Percentiles rank a stretch among this genome's conserved stretches.
These are phyloP conservation scores for Leccinum arenicola DNA, from an alignment of 768 basidiomycete species.

Conservation along the genomic window DNA sequence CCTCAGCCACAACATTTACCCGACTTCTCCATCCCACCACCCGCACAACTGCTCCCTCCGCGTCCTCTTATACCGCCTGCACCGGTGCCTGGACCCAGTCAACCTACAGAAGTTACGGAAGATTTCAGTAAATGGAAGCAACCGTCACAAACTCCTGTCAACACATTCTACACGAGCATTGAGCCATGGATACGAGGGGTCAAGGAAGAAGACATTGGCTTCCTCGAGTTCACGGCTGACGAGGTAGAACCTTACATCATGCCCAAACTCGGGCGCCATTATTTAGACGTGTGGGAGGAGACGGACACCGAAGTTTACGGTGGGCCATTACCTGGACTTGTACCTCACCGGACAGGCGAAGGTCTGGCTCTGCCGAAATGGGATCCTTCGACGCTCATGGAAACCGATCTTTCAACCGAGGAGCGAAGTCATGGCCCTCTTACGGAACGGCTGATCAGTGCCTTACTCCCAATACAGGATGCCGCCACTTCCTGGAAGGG, in stretches of 20 bases:
- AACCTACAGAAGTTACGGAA: conserved; percentile 77
- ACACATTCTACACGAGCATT: conserved; percentile 83
- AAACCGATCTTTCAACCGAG: conserved; percentile 66
- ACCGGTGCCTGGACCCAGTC: conserved; percentile 79
- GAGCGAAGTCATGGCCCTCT: conserved; percentile 83
- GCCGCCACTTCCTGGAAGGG: conserved; percentile 61
- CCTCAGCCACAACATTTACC: conserved; percentile 39
- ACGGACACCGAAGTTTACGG: conserved; percentile 65
- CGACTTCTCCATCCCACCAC: conserved; percentile 59
- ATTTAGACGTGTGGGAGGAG: conserved; percentile 91
- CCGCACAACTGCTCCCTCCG: conserved; percentile 48
- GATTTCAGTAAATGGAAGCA: conserved; percentile 86
- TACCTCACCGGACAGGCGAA: conserved; percentile 35
- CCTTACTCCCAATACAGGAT: conserved; percentile 69
- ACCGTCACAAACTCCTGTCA: conserved; percentile 65
- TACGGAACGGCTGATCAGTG: conserved; percentile 81
- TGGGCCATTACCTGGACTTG: conserved; percentile 39
- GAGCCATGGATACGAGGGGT: conserved; percentile 89
- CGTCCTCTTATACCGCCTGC: conserved; percentile 62
- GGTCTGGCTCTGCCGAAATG: conserved; percentile 57
- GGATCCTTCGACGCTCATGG: conserved; percentile 80
- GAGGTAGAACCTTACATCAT: conserved; percentile 85
- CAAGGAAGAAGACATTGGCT: conserved; percentile 94
- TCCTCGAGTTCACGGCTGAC: conserved; percentile 87
- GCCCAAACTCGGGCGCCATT: conserved; percentile 84